A percentile compares a stretch with the other conserved stretches of the same genome.
Conservation (phyloP, 441 rosid species). For the Metrosideros polymorpha region DNA sequence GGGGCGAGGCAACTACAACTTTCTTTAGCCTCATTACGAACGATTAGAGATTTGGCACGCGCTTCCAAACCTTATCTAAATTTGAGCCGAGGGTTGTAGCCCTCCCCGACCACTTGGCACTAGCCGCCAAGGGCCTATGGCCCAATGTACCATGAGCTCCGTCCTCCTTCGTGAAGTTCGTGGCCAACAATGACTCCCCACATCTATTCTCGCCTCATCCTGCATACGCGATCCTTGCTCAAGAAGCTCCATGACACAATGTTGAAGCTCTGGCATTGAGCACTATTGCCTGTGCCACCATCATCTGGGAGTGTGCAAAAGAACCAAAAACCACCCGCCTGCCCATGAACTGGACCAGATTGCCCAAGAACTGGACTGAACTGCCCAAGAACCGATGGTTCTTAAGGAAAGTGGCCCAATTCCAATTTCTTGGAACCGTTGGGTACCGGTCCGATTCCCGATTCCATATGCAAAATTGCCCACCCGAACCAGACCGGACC, state of each 20-base stretch:
- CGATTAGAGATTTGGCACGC: neutral
- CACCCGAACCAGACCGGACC: too few relatives aligned
- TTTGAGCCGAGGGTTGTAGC: neutral
- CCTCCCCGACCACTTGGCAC: neutral
- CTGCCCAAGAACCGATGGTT: too few relatives aligned
- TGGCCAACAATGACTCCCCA: neutral
- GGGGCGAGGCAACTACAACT: neutral
- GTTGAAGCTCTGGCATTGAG: neutral
- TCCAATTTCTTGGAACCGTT: too few relatives aligned
- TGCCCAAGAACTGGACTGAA: too few relatives aligned
- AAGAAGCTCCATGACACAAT: neutral
- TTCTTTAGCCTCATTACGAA: neutral
- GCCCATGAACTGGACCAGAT: neutral
- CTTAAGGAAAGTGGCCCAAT: too few relatives aligned
- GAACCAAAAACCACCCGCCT: neutral
- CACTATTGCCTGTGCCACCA: too few relatives aligned
- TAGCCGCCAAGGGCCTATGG: neutral
- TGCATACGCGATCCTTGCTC: neutral
- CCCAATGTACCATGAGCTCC: rapidly evolving
- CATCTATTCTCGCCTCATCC: neutral
- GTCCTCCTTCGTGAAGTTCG: neutral
- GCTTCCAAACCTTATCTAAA: neutral
- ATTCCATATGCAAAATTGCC: too few relatives aligned
- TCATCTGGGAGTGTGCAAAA: too few relatives aligned
- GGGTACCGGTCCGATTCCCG: too few relatives aligned